Conservation (phyloP, 768 basidiomycete species). For the Phanerochaete sordida region DNA sequence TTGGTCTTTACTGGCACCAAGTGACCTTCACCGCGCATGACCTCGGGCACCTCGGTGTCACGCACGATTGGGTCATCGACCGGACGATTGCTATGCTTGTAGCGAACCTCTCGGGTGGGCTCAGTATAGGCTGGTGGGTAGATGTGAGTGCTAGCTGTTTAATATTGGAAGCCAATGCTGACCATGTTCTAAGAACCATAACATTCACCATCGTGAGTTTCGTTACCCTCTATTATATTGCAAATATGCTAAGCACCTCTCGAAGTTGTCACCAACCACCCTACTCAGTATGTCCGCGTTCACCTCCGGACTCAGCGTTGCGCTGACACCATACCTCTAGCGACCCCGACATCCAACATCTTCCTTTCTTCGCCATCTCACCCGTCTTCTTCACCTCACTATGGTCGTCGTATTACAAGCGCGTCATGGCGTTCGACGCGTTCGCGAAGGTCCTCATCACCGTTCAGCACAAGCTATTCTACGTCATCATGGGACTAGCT, state of each 20-base stretch:
- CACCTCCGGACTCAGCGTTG: not conserved
- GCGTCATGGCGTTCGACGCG: slow-evolving; percentile 75
- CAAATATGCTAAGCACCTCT: no score
- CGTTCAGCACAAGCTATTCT: slow-evolving; percentile 90
- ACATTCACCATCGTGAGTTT: slow-evolving; percentile 88
- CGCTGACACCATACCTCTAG: slow-evolving; percentile 32
- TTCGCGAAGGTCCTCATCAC: slow-evolving; percentile 63
- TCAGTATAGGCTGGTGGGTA: slow-evolving; percentile 98
- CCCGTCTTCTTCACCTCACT: slow-evolving; percentile 81
- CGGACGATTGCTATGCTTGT: slow-evolving; percentile 74
- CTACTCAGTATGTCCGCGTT: slow-evolving; percentile 71
- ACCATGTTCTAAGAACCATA: no score
- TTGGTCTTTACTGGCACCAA: slow-evolving; percentile 95
- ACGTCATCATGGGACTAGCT: slow-evolving; percentile 83
- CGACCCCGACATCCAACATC: slow-evolving; percentile 81
- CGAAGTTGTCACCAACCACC: slow-evolving; percentile 94
- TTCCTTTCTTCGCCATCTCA: slow-evolving; percentile 95
- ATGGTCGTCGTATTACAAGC: slow-evolving; percentile 94
- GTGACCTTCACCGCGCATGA: slow-evolving; percentile 91
- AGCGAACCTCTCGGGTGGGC: slow-evolving; percentile 85
- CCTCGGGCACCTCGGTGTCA: slow-evolving; percentile 92
- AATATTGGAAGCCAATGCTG: no score
- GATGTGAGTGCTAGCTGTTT: slow-evolving; percentile 69
- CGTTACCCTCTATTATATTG: no score
- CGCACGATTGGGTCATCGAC: slow-evolving; percentile 81